Percentiles rank a stretch among this genome's conserved stretches.
phyloP scores from a whole-genome alignment of 2,329 filamentous ascomycete genomes.

The Emmonsia crescens region DNA sequence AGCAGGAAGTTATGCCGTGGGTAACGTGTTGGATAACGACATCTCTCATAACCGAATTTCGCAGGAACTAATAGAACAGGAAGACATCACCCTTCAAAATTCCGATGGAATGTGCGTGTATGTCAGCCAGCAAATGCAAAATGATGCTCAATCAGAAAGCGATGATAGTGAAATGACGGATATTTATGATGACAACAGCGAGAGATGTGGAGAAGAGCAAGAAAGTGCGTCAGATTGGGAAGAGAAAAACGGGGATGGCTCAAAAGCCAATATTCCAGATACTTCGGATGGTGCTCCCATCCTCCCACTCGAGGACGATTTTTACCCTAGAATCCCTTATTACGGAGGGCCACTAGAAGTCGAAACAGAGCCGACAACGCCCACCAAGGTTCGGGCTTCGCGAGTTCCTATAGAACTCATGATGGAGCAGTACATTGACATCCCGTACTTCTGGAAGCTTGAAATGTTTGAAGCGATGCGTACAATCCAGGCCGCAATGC shows the following conservation, averaged over 20 bases:
- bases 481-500: not conserved
- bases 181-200: not conserved
- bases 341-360: not conserved
- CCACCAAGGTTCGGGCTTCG: not conserved
- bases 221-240: not conserved
- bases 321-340: not conserved
- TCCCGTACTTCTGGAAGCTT: not conserved
- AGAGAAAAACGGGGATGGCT: not conserved
- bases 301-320: not conserved
- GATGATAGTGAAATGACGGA: not conserved
- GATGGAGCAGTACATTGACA: not conserved
- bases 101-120: not conserved
- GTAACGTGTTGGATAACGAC: not conserved
- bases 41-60: not conserved
- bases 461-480: not conserved
- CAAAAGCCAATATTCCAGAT: not conserved
- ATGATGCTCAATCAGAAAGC: not conserved
- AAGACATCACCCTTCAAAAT: not conserved
- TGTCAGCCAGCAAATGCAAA: not conserved
- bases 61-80: not conserved
- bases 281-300: not conserved
- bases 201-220: not conserved
- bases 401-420: not conserved
- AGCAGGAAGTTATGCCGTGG: not conserved
- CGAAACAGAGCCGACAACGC: not conserved